Evolutionary conservation across 108 stramenopile species (phyloP), one percentile per base, ranked within the genome.

Genomic region (Cyclostephanos invisitatus): DNA sequence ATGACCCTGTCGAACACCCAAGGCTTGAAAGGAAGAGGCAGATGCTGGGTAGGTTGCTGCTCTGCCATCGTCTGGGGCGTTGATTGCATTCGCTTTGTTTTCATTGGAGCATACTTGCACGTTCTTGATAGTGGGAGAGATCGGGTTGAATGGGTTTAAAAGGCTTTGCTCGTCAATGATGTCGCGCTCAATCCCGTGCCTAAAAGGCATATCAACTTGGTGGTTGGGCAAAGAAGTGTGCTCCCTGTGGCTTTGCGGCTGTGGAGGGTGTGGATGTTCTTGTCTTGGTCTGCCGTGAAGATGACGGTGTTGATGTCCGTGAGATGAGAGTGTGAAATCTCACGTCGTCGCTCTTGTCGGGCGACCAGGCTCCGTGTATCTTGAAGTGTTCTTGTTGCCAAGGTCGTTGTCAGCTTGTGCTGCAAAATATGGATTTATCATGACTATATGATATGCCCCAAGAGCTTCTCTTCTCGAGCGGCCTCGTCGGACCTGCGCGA

Each of bases 281-380:
- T 50, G 49, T 50, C 20, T 7, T n/a, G 18, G 49, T 50, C 49
- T 5, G 8, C 49, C 10, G 6, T 10, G 10, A 50, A 21, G 20
- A 50, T 8, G 49, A 50, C 49, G 20, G 3, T 20, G 49, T 21
- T 10, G 17, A 21, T 21, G 49, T 50, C 49, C 18, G n/a, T n/a
- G 49, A n/a, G 20, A 21, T 50, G 49, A 50, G 49, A 50, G 20
- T 50, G 5, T 50, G 49, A 50, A 50, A 20, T 8, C 20, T 50
- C 8, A 1, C 10, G 24, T 5, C 51, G 18, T 53, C 5, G 24
- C 24, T 25, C 7, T 21, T 53, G 22, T 53, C 18, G 4, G 20
- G 51, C 7, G 51, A 53, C 51, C 51, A 53, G 2, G 51, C 51
- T 53, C 21, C 51, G 51, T 3, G 51, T 53, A 53, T 21, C 18